Conservation (phyloP, 352 stramenopile species). For the Phytophthora citricola region DNA sequence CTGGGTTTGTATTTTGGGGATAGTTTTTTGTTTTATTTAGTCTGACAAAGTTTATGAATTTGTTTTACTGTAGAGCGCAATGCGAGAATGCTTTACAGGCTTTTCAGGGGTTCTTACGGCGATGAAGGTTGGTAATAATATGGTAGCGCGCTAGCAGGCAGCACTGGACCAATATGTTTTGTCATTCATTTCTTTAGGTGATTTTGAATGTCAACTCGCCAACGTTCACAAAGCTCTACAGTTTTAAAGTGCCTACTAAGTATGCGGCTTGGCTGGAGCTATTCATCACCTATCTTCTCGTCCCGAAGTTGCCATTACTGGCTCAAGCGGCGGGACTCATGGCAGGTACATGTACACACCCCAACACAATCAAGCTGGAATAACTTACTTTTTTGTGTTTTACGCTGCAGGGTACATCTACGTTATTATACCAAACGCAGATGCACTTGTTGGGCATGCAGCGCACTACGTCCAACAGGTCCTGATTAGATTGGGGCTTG, state of each 20-base stretch:
- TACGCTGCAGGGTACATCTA: conserved; percentile 41
- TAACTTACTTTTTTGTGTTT: conserved; percentile 1
- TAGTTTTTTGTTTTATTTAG: not conserved
- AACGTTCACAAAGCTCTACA: conserved; percentile 64
- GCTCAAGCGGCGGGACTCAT: conserved; percentile 89
- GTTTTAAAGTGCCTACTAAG: conserved; percentile 83
- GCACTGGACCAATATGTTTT: not conserved
- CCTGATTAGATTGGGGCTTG: conserved; percentile 31
- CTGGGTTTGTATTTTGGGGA: conserved; percentile 14
- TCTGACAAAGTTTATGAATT: no score
- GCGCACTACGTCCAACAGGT: conserved; percentile 18
- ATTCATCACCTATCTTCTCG: conserved; percentile 81
- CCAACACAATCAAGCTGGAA: not conserved
- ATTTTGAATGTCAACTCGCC: conserved; percentile 84
- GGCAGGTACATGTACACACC: conserved; percentile 53
- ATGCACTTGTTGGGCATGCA: conserved; percentile 22
- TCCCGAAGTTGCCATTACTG: conserved; percentile 83
- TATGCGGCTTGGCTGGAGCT: conserved; percentile 92
- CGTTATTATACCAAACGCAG: conserved; percentile 34
- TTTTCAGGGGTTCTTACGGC: conserved; percentile 84
- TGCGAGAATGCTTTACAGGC: conserved; percentile 73
- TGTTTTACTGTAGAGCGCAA: conserved; percentile 31
- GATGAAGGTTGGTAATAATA: conserved; percentile 59
- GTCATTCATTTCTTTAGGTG: conserved; percentile 44
- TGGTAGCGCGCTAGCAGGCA: not conserved